A percentile compares a stretch with the other conserved stretches of the same genome.
These are phyloP conservation scores for Capronia americana DNA, from an alignment of 2,329 filamentous ascomycete genomes.

Conservation along the genomic window DNA sequence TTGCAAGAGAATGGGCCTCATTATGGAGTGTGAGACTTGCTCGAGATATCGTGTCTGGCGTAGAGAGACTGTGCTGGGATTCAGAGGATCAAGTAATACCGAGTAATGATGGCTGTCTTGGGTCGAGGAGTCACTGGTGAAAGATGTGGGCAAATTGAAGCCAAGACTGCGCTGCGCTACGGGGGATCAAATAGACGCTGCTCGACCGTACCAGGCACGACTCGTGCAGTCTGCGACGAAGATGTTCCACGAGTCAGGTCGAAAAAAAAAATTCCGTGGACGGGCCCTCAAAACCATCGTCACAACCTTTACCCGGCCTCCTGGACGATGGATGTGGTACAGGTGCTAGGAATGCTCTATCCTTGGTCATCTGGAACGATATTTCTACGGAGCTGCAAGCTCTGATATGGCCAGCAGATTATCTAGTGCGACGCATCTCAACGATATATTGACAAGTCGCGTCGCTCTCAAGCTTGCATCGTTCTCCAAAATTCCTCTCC, in stretches of 20 bases:
- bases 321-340: constrained; percentile 16
- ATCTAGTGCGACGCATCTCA: constrained; percentile 22
- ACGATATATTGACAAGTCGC: constrained; percentile 25
- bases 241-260: constrained; percentile 19
- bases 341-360: constrained; percentile 18
- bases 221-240: not conserved
- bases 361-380: constrained; percentile 11
- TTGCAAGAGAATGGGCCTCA: constrained; percentile 95
- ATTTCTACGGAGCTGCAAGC: constrained; percentile 21
- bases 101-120: not conserved
- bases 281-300: constrained; percentile 17
- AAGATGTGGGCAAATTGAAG: constrained; percentile 25
- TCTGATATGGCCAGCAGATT: constrained; percentile 35
- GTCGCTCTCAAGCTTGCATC: constrained; percentile 25
- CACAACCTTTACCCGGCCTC: constrained; percentile 22
- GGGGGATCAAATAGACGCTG: not conserved
- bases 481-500: constrained; percentile 26
- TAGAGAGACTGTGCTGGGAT: not conserved
- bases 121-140: constrained; percentile 7
- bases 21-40: constrained; percentile 48
- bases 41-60: constrained; percentile 3
- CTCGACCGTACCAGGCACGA: constrained; percentile 5
- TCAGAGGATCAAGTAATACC: not conserved
- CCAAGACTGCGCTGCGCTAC: constrained; percentile 21
- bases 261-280: constrained; percentile 17